Evolutionary conservation across 331 rosid genomes (phyloP), one percentile per base, ranked within the genome.

Genomic region (Quercus lobata): DNA sequence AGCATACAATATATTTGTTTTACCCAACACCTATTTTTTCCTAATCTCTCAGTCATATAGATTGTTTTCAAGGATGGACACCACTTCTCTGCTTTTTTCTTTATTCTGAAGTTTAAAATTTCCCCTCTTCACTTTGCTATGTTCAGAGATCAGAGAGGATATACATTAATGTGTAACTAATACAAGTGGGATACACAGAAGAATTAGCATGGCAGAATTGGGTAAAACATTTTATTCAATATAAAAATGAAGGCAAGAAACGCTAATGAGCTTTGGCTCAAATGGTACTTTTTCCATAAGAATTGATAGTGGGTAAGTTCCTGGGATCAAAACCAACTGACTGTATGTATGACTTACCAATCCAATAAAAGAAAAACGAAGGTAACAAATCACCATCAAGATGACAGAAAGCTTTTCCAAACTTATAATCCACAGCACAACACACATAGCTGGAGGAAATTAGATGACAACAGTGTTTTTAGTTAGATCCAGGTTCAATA

Each of bases 1-100:
- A 80, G 62, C 32, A 29, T 74, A 79, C 66, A 29, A 76, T 81
- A 44, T 34, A 79, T 71, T 75, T 30, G 19, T 25, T 22, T 21
- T 24, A 65, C 19, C 71, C 17, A 3, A 30, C 6, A 30, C 71
- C 55, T 49, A 4, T 2, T 65, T 65, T 30, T 29, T 61, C 71
- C 22, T 5, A 4, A 6, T 34, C 21, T 25, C 17, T 3, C 14
- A 9, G 25, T 68, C 10, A 68, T 32, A 21, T 14, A 34, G 27
- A 18, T 19, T 35, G 37, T 10, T 32, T 35, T 68, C 49, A 68
- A 68, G 69, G 72, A 7, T 22, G 10, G 72, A 7, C 72, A 34
- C 53, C 49, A 32, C 53, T 32, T 34, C n/a, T 34, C 72, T 34
- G 49, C 27, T 68, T 16, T 32, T 68, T 7, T 18, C 14, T 68